Evolutionary conservation across 257 asterid genomes (phyloP).

Genomic region (Misopates orontium): DNA sequence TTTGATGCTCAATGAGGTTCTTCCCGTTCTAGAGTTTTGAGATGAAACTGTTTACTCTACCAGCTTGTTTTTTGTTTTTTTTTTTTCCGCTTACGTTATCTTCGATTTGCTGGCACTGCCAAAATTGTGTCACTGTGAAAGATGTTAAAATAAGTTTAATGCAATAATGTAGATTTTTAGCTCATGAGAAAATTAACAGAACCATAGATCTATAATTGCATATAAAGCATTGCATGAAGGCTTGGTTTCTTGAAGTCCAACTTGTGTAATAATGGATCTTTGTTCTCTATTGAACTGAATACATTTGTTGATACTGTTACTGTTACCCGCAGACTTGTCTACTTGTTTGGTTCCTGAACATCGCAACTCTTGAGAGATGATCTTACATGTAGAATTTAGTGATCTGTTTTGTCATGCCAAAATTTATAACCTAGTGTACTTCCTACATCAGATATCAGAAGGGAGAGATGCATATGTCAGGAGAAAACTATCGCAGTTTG

Average conservation of each 20-base stretch:
- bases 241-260: slow-evolving; percentile 13
- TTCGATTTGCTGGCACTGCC: too few species aligned
- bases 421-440: slow-evolving; percentile 30
- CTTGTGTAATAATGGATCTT: not conserved
- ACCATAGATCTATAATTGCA: slow-evolving; percentile 10
- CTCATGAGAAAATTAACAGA: slow-evolving; percentile 1
- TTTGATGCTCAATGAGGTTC: too few species aligned
- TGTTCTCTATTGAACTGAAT: slow-evolving; percentile 9
- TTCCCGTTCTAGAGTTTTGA: too few species aligned
- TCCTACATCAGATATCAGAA: slow-evolving; percentile 74
- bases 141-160: too few species aligned
- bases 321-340: slow-evolving; percentile 8
- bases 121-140: too few species aligned
- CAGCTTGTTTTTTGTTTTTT: too few species aligned
- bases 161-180: too few species aligned
- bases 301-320: not conserved
- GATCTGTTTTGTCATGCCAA: slow-evolving; percentile 17
- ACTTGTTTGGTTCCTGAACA: slow-evolving; percentile 9
- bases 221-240: not conserved
- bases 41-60: too few species aligned
- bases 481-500: slow-evolving; percentile 63
- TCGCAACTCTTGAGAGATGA: slow-evolving; percentile 12
- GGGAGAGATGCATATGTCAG: slow-evolving; percentile 62
- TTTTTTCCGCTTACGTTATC: too few species aligned
- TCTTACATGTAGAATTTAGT: not conserved